A percentile compares a stretch with the other conserved stretches of the same genome.
phyloP scores from a whole-genome alignment of 1,139 yeast genomes.

The Pichia sp. region DNA sequence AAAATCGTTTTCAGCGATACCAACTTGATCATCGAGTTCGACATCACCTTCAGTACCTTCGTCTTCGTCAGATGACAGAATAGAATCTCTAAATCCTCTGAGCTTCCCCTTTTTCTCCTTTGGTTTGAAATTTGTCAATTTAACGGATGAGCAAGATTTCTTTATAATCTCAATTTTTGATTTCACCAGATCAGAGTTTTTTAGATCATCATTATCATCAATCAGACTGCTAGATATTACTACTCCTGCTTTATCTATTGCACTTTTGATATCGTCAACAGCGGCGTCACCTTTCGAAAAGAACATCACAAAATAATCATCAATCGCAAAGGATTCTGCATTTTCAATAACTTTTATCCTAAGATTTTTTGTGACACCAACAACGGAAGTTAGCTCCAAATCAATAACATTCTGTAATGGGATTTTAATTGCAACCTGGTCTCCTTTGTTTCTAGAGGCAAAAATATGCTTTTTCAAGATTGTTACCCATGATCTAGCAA shows the following conservation, averaged over 20 bases:
- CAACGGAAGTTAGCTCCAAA: conserved; percentile 47
- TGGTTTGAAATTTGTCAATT: conserved; percentile 21
- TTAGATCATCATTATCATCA: conserved; percentile 18
- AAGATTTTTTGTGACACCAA: conserved; percentile 38
- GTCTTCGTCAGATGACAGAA: conserved; percentile 16
- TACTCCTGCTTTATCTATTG: conserved; percentile 27
- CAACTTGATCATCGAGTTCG: conserved; percentile 1
- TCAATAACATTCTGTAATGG: conserved; percentile 70
- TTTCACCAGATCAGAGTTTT: conserved; percentile 23
- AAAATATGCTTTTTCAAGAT: conserved; percentile 72
- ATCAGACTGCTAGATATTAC: conserved; percentile 20
- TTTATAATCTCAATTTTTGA: conserved; percentile 26
- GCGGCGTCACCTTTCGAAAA: conserved; percentile 43
- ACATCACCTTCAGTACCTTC: conserved; percentile 5
- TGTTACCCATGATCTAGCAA: conserved; percentile 80
- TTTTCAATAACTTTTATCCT: conserved; percentile 50
- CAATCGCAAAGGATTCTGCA: conserved; percentile 49
- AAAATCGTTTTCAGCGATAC: conserved; percentile 3
- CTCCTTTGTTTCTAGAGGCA: conserved; percentile 62
- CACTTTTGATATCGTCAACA: conserved; percentile 25
- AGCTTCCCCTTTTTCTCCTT: conserved; percentile 5
- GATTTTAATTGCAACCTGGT: conserved; percentile 70
- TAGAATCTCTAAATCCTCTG: conserved; percentile 2
- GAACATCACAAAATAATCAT: conserved; percentile 66
- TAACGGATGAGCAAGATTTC: conserved; percentile 24